A percentile compares a stretch with the other conserved stretches of the same genome.
These are phyloP conservation scores for Saccharomycopsis synnaedendra DNA, from an alignment of 805 yeast genomes.

Conservation along the genomic window DNA sequence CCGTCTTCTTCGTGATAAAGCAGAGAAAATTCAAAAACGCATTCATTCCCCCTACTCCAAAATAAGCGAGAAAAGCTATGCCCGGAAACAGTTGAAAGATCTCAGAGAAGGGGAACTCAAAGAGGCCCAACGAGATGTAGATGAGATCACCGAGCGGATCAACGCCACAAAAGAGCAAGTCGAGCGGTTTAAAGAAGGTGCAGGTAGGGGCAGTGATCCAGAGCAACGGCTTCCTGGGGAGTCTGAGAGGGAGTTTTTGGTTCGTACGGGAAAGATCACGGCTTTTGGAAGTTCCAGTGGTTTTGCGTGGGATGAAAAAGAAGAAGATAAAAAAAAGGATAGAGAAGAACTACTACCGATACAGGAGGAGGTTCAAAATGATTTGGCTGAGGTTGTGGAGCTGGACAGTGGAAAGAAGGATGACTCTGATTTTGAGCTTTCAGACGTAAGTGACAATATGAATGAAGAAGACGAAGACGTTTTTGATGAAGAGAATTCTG, in stretches of 20 bases:
- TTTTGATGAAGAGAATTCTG: conserved; percentile 19
- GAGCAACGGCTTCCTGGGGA: conserved; percentile 48
- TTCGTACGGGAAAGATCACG: conserved; percentile 86
- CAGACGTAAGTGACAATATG: conserved; percentile 16
- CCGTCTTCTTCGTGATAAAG: conserved; percentile 30
- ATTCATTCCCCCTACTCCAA: conserved; percentile 42
- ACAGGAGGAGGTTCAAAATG: conserved; percentile 14
- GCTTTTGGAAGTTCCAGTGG: conserved; percentile 73
- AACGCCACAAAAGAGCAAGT: conserved; percentile 38
- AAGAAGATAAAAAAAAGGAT: conserved; percentile 11
- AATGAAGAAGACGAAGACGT: conserved; percentile 20
- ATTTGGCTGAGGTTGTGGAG: conserved; percentile 11
- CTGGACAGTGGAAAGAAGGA: conserved; percentile 15
- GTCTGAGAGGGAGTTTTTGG: conserved; percentile 63
- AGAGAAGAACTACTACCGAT: conserved; percentile 8
- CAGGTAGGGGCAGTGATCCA: conserved; percentile 17
- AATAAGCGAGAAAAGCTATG: conserved; percentile 49
- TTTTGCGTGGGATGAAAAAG: conserved; percentile 32
- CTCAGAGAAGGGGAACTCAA: conserved; percentile 39
- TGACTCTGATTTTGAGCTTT: conserved; percentile 13
- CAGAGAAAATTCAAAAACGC: conserved; percentile 36
- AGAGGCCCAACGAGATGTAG: conserved; percentile 46
- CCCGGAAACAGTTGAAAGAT: conserved; percentile 42
- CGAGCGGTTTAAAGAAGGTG: conserved; percentile 19
- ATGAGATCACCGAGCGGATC: conserved; percentile 38